These are phyloP conservation scores for Ophiostoma ulmi DNA, from an alignment of 2,329 filamentous ascomycete genomes.

Conservation along the genomic window DNA sequence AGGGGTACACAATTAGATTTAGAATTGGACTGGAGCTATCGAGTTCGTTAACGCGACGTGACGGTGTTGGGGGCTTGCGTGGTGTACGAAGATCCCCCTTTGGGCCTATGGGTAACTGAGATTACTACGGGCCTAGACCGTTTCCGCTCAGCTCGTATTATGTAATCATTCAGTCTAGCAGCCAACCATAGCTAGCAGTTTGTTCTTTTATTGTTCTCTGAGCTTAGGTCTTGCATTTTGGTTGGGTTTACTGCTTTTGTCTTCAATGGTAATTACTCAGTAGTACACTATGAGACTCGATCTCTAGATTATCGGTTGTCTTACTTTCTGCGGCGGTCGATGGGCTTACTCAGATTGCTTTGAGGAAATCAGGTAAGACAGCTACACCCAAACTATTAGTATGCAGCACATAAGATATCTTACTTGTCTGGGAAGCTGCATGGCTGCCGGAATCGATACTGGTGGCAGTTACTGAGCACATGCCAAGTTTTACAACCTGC, in stretches of 20 bases:
- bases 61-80: not conserved
- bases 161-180: not conserved
- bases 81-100: not conserved
- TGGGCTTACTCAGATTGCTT: not conserved
- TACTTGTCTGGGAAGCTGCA: not conserved
- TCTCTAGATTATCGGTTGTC: not conserved
- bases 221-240: not conserved
- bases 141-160: not conserved
- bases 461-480: not conserved
- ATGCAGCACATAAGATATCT: not conserved
- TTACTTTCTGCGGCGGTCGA: not conserved
- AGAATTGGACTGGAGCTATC: not conserved
- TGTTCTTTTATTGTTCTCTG: not conserved
- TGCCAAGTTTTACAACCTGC: not conserved
- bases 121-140: conserved; percentile 3
- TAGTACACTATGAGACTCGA: not conserved
- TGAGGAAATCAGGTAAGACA: too few relatives aligned
- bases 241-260: not conserved
- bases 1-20: not conserved
- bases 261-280: not conserved
- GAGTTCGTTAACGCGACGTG: not conserved
- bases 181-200: not conserved
- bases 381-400: too few relatives aligned
- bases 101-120: conserved; percentile 3
- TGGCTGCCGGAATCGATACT: not conserved